These are phyloP conservation scores for Fraxinus dipetala DNA, from an alignment of 305 asterid genomes.

Conservation along the genomic window DNA sequence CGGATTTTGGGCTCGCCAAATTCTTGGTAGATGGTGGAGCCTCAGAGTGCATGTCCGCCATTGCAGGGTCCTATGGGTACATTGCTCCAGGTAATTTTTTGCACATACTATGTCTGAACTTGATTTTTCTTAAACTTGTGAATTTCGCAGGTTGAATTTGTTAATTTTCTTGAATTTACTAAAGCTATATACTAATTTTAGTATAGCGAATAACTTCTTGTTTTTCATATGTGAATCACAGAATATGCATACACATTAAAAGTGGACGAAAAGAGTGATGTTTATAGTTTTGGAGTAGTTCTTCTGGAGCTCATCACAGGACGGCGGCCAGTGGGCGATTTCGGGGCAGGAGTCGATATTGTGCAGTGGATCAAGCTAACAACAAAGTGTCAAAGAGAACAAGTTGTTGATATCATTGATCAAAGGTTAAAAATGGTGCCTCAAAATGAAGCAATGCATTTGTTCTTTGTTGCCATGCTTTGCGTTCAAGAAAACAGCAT, in stretches of 20 bases:
- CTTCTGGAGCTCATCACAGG: slow-evolving; percentile 81
- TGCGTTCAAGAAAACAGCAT: slow-evolving; percentile 79
- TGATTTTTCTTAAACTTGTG: not conserved
- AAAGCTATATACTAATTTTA: not conserved
- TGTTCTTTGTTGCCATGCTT: slow-evolving; percentile 84
- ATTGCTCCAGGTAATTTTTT: slow-evolving; percentile 83
- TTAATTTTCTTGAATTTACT: not conserved
- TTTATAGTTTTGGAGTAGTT: slow-evolving; percentile 92
- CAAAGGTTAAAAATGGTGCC: slow-evolving; percentile 64
- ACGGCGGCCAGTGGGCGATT: slow-evolving; percentile 81
- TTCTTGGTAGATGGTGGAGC: slow-evolving; percentile 77
- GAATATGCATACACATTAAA: slow-evolving; percentile 87
- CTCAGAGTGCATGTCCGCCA: slow-evolving; percentile 93
- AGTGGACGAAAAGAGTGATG: slow-evolving; percentile 95
- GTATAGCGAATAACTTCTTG: not conserved
- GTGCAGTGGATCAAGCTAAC: slow-evolving; percentile 80
- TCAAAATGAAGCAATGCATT: slow-evolving; percentile 71
- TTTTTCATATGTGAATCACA: not conserved
- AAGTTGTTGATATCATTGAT: slow-evolving; percentile 50
- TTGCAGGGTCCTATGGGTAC: slow-evolving; percentile 95
- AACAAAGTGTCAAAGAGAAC: slow-evolving; percentile 64
- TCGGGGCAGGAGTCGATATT: slow-evolving; percentile 88
- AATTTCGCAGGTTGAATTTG: not conserved
- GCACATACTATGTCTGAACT: not conserved
- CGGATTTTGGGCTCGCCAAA: slow-evolving; percentile 92